Percentiles rank a stretch among this genome's conserved stretches.
Conservation (phyloP, 129 eudicot genomes). For the Erigeron canadensis region DNA sequence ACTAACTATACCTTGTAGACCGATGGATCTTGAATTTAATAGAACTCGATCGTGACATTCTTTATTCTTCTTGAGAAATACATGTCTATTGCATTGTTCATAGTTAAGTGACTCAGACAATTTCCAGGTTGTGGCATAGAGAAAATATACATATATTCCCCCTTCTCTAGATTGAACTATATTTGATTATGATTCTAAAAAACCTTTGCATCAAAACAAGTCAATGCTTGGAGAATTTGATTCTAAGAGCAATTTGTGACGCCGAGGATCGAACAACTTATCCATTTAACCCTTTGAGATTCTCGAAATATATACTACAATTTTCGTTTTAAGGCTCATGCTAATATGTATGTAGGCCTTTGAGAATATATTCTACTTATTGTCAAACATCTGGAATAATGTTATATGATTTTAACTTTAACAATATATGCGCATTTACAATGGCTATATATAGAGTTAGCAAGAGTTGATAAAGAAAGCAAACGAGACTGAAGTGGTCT, state of each 20-base stretch:
- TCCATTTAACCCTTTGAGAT: conserved; percentile 11
- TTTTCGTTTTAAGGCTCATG: conserved; percentile 2
- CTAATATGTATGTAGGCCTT: conserved; percentile 5
- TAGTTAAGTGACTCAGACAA: not conserved
- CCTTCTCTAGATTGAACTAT: not conserved
- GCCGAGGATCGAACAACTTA: conserved; percentile 4
- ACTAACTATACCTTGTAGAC: conserved; percentile 14
- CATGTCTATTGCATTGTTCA: not conserved
- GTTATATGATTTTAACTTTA: not conserved
- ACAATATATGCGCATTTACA: not conserved
- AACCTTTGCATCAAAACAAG: conserved; percentile 21
- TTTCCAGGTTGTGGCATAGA: conserved; percentile 3
- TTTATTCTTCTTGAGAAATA: conserved; percentile 20
- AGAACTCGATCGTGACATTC: not conserved
- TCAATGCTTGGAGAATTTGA: conserved; percentile 28
- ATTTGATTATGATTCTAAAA: not conserved
- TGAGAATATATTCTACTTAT: conserved; percentile 14
- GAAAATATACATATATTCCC: conserved; percentile 8
- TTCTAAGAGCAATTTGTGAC: conserved; percentile 27
- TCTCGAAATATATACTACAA: conserved; percentile 4
- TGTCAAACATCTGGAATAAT: conserved; percentile 22
- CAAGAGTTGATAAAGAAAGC: conserved; percentile 3
- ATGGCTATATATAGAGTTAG: not conserved
- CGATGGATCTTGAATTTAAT: not conserved
- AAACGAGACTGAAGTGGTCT: not conserved